Conservation (phyloP, 306 rosid genomes). For the Casuarina equisetifolia region DNA sequence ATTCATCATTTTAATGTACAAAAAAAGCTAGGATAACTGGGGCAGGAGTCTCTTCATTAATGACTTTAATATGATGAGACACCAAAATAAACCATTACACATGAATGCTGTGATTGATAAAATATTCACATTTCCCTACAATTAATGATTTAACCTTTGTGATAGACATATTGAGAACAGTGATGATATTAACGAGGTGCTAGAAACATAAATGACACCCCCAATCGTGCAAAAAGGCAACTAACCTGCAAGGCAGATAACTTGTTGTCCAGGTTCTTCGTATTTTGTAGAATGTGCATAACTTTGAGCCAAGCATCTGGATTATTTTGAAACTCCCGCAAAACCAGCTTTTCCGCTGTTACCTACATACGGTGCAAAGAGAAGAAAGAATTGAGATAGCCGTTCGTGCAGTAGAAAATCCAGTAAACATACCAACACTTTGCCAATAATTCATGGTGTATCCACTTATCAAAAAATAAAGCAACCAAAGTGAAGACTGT, state of each 20-base stretch:
- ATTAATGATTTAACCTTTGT: not conserved
- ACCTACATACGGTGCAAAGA: not conserved
- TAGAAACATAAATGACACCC: not conserved
- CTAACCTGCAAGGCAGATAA: conserved; percentile 98
- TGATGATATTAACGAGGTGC: not conserved
- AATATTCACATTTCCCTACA: not conserved
- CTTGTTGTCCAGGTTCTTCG: conserved; percentile 82
- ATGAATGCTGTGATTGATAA: not conserved
- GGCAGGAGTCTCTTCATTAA: not conserved
- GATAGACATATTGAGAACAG: not conserved
- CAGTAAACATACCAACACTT: not conserved
- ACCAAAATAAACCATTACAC: not conserved
- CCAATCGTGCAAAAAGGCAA: conserved; percentile 3
- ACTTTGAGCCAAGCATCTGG: conserved; percentile 98
- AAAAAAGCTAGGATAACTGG: not conserved
- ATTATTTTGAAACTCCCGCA: conserved; percentile 92
- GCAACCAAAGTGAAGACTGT: not conserved
- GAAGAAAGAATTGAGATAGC: not conserved
- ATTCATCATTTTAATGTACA: not conserved
- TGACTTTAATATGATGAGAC: not conserved
- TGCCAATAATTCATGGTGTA: not conserved
- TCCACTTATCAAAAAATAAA: not conserved
- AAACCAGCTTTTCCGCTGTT: conserved; percentile 80
- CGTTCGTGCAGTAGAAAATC: not conserved
- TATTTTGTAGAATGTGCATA: conserved; percentile 84